Evolutionary conservation across 202 grass and related monocot genomes (phyloP).

Genomic region (Hordeum pubiflorum): DNA sequence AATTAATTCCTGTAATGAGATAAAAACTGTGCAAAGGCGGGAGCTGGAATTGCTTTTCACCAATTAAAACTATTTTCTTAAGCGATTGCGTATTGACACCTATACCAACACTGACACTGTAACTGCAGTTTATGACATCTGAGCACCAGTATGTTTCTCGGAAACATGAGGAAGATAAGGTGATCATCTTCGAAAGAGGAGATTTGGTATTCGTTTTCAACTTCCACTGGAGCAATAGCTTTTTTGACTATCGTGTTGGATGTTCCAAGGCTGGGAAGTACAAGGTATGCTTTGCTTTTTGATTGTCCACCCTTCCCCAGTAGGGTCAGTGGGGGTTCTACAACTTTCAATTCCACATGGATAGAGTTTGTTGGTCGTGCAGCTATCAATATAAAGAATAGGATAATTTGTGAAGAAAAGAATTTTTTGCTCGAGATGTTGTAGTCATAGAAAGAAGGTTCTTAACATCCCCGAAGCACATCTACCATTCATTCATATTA

Average conservation of each 20-base stretch:
- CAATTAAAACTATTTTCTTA: constrained; percentile 1
- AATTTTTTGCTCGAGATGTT: not conserved
- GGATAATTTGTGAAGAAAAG: not conserved
- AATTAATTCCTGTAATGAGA: not conserved
- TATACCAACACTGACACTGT: constrained; percentile 6
- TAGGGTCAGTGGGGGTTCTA: not conserved
- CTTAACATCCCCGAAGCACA: not conserved
- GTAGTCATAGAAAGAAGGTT: not conserved
- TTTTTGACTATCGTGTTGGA: constrained; percentile 71
- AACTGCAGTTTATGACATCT: constrained; percentile 93
- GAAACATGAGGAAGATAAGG: constrained; percentile 88
- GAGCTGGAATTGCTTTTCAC: not conserved
- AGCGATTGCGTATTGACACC: not conserved
- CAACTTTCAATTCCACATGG: not conserved
- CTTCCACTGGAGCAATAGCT: constrained; percentile 93
- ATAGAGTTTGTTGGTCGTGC: not conserved
- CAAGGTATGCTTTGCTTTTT: constrained; percentile 47
- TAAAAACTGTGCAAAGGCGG: not conserved
- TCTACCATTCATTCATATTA: not conserved
- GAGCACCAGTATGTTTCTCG: constrained; percentile 83
- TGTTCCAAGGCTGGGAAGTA: constrained; percentile 93
- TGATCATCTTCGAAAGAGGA: constrained; percentile 86
- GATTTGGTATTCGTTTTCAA: constrained; percentile 96
- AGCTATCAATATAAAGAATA: not conserved
- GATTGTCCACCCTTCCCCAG: not conserved